Percentiles rank a stretch among this genome's conserved stretches.
Evolutionary conservation across 2,329 filamentous ascomycete genomes (phyloP).

Genomic region (Ophiostoma tasmaniense): DNA sequence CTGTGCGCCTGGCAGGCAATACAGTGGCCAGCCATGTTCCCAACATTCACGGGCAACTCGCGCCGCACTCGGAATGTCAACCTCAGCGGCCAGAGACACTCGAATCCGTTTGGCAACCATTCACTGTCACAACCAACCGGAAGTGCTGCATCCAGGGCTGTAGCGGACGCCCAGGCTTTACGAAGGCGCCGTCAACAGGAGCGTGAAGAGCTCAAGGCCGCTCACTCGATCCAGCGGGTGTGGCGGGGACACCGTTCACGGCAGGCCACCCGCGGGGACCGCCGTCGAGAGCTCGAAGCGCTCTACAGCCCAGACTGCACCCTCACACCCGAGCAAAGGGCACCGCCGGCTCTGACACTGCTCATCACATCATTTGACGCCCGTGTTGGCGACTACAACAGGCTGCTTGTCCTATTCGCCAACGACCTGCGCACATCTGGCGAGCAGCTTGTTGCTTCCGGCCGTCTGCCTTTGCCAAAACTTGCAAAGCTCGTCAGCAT

Average conservation of each 20-base stretch:
- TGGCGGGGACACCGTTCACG: slow-evolving; percentile 73
- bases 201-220: slow-evolving; percentile 65
- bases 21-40: slow-evolving; percentile 60
- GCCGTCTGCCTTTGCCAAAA: slow-evolving; percentile 25
- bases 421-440: slow-evolving; percentile 34
- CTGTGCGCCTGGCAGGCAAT: not conserved
- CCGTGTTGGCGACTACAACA: slow-evolving; percentile 37
- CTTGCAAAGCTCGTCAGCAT: slow-evolving; percentile 31
- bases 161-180: slow-evolving; percentile 81
- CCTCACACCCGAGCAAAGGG: slow-evolving; percentile 30
- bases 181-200: slow-evolving; percentile 73
- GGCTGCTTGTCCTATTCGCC: slow-evolving; percentile 39
- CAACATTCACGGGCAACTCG: slow-evolving; percentile 81
- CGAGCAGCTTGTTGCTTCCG: slow-evolving; percentile 30
- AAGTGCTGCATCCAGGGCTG: slow-evolving; percentile 62
- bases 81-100: slow-evolving; percentile 67
- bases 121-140: slow-evolving; percentile 48
- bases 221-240: slow-evolving; percentile 63
- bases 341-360: slow-evolving; percentile 37
- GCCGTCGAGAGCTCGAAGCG: slow-evolving; percentile 55
- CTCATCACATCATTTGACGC: slow-evolving; percentile 43
- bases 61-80: slow-evolving; percentile 86
- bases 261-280: slow-evolving; percentile 45
- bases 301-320: slow-evolving; percentile 36
- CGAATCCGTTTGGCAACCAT: slow-evolving; percentile 67